Conservation (phyloP, 257 asterid genomes). For the Leptodermis oblonga region DNA sequence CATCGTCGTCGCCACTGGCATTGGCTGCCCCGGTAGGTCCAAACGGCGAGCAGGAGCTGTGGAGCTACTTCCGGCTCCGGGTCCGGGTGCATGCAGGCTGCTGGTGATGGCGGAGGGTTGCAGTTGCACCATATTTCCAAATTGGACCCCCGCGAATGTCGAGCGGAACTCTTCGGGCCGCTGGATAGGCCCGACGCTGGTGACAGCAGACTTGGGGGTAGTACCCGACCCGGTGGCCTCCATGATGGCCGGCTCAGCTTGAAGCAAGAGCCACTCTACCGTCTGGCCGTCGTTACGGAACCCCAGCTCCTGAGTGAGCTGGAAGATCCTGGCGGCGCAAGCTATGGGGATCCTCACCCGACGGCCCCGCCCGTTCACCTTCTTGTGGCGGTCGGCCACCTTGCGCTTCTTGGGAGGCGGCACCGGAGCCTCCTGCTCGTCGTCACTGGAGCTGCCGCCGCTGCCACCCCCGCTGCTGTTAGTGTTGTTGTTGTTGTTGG, state of each 20-base stretch:
- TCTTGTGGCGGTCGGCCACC: conserved; percentile 61
- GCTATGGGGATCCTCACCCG: conserved; percentile 79
- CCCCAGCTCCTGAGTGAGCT: conserved; percentile 73
- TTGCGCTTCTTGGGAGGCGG: conserved; percentile 6
- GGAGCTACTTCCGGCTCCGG: background rate
- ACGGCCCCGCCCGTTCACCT: conserved; percentile 86
- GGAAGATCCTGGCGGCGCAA: conserved; percentile 79
- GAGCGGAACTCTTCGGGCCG: conserved; percentile 20
- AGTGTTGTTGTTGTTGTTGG: no score
- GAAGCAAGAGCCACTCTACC: conserved; percentile 76
- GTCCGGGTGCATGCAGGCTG: background rate
- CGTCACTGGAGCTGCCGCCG: no score
- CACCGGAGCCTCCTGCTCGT: no score
- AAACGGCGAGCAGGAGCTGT: no score
- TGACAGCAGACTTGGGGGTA: conserved; percentile 39
- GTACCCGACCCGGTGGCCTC: conserved; percentile 72
- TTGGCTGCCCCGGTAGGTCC: no score
- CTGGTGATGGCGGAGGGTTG: background rate
- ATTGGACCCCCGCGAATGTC: conserved; percentile 6
- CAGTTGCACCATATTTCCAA: background rate
- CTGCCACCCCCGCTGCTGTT: no score
- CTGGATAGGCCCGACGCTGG: conserved; percentile 21
- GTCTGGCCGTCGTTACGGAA: conserved; percentile 83
- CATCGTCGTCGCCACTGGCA: no score
- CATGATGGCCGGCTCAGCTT: conserved; percentile 57